Evolutionary conservation across 768 basidiomycete genomes (phyloP), one percentile per base, ranked within the genome.

Genomic region (Leccinum rimulosum): DNA sequence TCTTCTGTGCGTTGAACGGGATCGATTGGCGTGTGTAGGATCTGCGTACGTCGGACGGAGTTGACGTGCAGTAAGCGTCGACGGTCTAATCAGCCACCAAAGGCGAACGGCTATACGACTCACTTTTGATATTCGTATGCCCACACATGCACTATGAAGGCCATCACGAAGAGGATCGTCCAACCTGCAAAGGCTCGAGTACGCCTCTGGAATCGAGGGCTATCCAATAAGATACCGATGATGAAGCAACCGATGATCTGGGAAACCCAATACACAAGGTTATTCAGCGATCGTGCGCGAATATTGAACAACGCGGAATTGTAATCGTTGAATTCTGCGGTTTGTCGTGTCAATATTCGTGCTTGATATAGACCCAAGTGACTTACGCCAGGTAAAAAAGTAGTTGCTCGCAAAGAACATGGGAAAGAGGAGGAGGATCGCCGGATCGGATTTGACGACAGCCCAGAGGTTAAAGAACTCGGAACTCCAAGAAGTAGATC

Each of bases 321-420:
- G 72, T 80, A 91, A 51, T 84, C 87, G 61, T 88, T 91, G 74
- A 91, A 91, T 73, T 91, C 86, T 89, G 33, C 7, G 19, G 7
- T 28, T 28, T 35, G 31, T 10, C 9, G 11, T 48, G n/a, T 40
- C 36, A 38, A 14, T 2, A n/a, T 53, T 9, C 10, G 58, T 61
- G 25, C 27, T 52, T 33, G 47, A 28, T 50, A 58, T 14, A 10
- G 28, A 27, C 25, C 11, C 1, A 73, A 11, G 1, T 6, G 19
- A 65, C 66, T 54, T 60, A 88, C 88, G 88, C 87, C 87, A 91
- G 6, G 89, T 86, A 67, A 89, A 90, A 74, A 90, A 91, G 85
- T 87, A 90, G 70, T 91, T 91, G 48, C 84, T 87, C 8, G 87
- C 83, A 58, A 90, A 83, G 74, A 91, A 91, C 85, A 91, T 88